These are phyloP conservation scores for Quercus aquifolioides DNA, from an alignment of 306 rosid species.

Conservation along the genomic window DNA sequence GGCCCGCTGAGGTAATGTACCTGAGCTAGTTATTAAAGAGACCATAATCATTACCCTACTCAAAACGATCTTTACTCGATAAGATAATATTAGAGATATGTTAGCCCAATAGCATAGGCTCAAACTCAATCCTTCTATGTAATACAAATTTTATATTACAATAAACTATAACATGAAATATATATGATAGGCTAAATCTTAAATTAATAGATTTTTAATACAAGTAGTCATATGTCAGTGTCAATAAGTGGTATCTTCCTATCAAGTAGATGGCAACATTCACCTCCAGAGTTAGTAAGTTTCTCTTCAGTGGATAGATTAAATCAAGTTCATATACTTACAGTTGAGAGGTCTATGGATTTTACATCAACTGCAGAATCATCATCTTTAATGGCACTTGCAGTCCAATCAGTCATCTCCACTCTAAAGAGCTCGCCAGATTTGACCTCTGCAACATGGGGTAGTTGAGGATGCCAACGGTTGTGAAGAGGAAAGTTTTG, in stretches of 20 bases:
- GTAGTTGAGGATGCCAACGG: slow-evolving; percentile 84
- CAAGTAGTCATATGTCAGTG: neutral
- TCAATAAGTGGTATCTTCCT: neutral
- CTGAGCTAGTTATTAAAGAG: slow-evolving; percentile 24
- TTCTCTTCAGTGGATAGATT: neutral
- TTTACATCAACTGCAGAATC: slow-evolving; percentile 65
- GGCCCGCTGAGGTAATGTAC: slow-evolving; percentile 89
- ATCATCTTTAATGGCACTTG: slow-evolving; percentile 61
- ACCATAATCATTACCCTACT: slow-evolving; percentile 1
- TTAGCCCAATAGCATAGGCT: too few species aligned
- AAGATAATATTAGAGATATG: neutral
- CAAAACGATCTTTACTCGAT: neutral
- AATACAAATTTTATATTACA: too few species aligned
- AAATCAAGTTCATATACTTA: slow-evolving; percentile 34
- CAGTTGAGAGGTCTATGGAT: slow-evolving; percentile 56
- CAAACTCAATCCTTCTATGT: too few species aligned
- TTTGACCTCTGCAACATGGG: slow-evolving; percentile 46
- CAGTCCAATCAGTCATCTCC: slow-evolving; percentile 89
- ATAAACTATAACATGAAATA: too few species aligned
- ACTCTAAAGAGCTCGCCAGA: slow-evolving; percentile 56
- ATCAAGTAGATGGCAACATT: neutral
- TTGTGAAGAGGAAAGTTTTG: slow-evolving; percentile 76
- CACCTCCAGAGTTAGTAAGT: neutral
- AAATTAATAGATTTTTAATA: too few species aligned
- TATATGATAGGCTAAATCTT: too few species aligned